These are phyloP conservation scores for Eucalyptus erythrocorys DNA, from an alignment of 345 rosid species.

Conservation along the genomic window DNA sequence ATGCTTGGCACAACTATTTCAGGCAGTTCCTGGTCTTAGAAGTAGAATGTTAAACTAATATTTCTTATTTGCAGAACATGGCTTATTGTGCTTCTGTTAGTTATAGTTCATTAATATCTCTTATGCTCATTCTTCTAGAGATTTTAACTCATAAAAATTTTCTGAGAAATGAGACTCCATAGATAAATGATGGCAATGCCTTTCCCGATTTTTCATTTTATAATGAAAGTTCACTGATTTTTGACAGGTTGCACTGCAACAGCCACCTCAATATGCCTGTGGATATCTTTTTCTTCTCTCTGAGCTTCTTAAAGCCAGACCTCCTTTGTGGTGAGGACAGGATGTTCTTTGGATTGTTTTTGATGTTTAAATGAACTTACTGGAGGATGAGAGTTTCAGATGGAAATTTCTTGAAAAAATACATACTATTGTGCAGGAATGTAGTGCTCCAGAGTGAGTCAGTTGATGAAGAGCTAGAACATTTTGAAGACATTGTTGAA, in stretches of 20 bases:
- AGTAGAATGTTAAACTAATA: background rate
- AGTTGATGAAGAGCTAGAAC: slow-evolving; percentile 81
- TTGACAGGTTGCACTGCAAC: slow-evolving; percentile 85
- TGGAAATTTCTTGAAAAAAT: background rate
- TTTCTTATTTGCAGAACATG: background rate
- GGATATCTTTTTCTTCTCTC: slow-evolving; percentile 93
- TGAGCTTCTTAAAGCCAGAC: slow-evolving; percentile 85
- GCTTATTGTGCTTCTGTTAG: background rate
- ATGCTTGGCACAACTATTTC: background rate
- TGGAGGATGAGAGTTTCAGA: background rate
- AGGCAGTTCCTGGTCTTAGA: background rate
- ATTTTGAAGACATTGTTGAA: slow-evolving; percentile 79
- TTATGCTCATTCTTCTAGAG: background rate
- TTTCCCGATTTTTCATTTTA: background rate
- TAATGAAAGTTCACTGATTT: background rate
- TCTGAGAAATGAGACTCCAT: background rate
- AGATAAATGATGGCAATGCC: background rate
- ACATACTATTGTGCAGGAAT: slow-evolving; percentile 40
- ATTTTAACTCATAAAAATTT: background rate
- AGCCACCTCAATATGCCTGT: slow-evolving; percentile 90
- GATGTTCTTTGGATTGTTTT: background rate
- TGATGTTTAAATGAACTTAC: background rate
- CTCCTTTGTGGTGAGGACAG: slow-evolving; percentile 54
- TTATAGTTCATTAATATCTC: background rate
- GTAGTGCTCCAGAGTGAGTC: slow-evolving; percentile 72